A percentile compares a stretch with the other conserved stretches of the same genome.
Conservation (phyloP, 768 basidiomycete genomes). For the Terana coerulea region DNA sequence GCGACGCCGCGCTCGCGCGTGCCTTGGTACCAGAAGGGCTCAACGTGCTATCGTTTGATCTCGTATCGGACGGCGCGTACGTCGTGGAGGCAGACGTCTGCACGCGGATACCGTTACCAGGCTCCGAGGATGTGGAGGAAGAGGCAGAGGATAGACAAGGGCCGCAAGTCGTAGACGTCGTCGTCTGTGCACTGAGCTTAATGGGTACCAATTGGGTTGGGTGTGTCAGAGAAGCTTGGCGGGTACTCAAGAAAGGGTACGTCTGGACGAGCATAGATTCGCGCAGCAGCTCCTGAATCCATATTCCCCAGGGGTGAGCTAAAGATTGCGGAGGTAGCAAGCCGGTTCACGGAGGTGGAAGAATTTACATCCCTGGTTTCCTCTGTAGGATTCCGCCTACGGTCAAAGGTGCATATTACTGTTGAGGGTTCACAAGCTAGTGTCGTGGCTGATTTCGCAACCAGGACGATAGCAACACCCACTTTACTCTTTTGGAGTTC, state of each 20-base stretch:
- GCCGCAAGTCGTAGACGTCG: conserved; percentile 85
- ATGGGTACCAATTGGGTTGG: conserved; percentile 98
- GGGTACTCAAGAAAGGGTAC: conserved; percentile 80
- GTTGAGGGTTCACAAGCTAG: conserved; percentile 2
- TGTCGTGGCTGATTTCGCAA: background rate
- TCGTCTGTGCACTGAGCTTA: conserved; percentile 89
- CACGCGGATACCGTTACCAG: conserved; percentile 76
- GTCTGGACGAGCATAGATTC: conserved; percentile 28
- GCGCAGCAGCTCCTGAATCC: too few relatives aligned
- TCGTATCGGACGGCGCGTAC: conserved; percentile 68
- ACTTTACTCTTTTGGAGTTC: conserved; percentile 85
- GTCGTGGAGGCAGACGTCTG: conserved; percentile 93
- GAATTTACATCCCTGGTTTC: conserved; percentile 61
- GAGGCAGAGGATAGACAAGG: conserved; percentile 41
- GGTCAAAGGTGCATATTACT: conserved; percentile 50
- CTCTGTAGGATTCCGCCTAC: conserved; percentile 71
- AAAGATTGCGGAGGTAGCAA: conserved; percentile 86
- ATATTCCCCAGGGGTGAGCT: conserved; percentile 60
- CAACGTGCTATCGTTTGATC: conserved; percentile 74
- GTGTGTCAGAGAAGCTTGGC: conserved; percentile 85
- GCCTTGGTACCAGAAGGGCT: conserved; percentile 65
- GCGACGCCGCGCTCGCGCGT: conserved; percentile 85
- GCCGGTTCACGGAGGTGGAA: conserved; percentile 68
- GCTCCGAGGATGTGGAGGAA: conserved; percentile 49
- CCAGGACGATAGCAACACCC: conserved; percentile 78